Percentiles rank a stretch among this genome's conserved stretches.
Evolutionary conservation across 805 yeast genomes (phyloP).

Genomic region (Millerago galiae): DNA sequence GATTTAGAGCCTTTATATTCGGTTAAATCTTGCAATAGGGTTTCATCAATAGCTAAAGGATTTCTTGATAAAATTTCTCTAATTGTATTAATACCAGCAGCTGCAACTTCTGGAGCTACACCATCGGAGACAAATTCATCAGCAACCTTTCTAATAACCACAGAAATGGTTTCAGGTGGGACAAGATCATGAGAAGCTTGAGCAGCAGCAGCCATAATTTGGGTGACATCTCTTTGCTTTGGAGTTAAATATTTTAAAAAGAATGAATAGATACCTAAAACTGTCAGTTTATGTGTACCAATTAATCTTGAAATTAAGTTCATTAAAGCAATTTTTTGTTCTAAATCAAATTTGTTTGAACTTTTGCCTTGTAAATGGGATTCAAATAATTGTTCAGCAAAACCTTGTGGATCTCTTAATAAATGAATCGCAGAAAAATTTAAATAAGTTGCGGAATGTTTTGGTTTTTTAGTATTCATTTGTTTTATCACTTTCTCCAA

Average conservation of each 20-base stretch:
- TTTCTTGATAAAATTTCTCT: conserved; percentile 91
- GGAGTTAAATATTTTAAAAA: conserved; percentile 89
- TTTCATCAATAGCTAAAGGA: conserved; percentile 87
- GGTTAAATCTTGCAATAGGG: conserved; percentile 80
- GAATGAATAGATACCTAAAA: conserved; percentile 83
- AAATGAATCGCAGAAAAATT: conserved; percentile 94
- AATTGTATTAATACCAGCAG: conserved; percentile 95
- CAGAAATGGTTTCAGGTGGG: conserved; percentile 85
- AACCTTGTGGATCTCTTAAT: conserved; percentile 95
- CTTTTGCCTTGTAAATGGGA: conserved; percentile 66
- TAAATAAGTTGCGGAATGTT: conserved; percentile 58
- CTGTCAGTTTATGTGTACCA: conserved; percentile 91
- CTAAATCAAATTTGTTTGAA: conserved; percentile 67
- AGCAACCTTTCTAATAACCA: conserved; percentile 85
- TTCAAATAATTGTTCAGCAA: conserved; percentile 78
- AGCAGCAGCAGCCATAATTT: conserved; percentile 93
- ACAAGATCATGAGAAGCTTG: conserved; percentile 96
- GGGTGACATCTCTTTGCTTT: conserved; percentile 90
- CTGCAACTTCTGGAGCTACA: conserved; percentile 95
- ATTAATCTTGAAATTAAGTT: conserved; percentile 82
- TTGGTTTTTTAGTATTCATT: conserved; percentile 53
- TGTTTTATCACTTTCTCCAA: conserved; percentile 67
- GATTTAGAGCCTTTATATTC: conserved; percentile 91
- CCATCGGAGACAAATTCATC: conserved; percentile 98
- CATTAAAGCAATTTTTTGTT: conserved; percentile 84